Evolutionary conservation across 257 asterid genomes (phyloP).

Genomic region (Perilla frutescens): DNA sequence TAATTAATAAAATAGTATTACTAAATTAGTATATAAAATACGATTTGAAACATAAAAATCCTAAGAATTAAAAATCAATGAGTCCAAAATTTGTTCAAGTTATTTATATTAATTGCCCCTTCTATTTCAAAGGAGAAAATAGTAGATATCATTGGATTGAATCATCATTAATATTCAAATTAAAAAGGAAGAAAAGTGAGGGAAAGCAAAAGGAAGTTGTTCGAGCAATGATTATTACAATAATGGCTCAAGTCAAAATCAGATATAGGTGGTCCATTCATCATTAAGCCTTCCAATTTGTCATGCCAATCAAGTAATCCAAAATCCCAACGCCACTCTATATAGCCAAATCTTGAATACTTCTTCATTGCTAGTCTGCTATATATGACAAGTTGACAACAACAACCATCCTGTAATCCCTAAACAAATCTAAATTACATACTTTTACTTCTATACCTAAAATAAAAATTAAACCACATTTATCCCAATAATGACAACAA

Average conservation of each 20-base stretch:
- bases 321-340: constrained; percentile 32
- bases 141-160: constrained; percentile 33
- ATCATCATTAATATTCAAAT: constrained; percentile 29
- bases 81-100: background rate
- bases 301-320: constrained; percentile 39
- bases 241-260: constrained; percentile 53
- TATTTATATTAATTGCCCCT: background rate
- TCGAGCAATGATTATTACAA: constrained; percentile 61
- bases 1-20: no score
- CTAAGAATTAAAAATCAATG: background rate
- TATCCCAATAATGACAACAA: background rate
- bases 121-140: background rate
- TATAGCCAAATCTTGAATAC: constrained; percentile 25
- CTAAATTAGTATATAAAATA: background rate
- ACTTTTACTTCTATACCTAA: constrained; percentile 34
- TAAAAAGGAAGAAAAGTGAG: constrained; percentile 29
- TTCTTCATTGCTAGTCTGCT: constrained; percentile 2
- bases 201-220: constrained; percentile 38
- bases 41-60: background rate
- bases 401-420: constrained; percentile 8
- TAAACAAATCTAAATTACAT: constrained; percentile 24
- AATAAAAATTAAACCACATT: background rate
- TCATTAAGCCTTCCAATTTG: constrained; percentile 38
- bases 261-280: constrained; percentile 51
- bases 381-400: background rate